Evolutionary conservation across 2,329 filamentous ascomycete species (phyloP), one percentile per base, ranked within the genome.

Genomic region (Balansia obtecta): DNA sequence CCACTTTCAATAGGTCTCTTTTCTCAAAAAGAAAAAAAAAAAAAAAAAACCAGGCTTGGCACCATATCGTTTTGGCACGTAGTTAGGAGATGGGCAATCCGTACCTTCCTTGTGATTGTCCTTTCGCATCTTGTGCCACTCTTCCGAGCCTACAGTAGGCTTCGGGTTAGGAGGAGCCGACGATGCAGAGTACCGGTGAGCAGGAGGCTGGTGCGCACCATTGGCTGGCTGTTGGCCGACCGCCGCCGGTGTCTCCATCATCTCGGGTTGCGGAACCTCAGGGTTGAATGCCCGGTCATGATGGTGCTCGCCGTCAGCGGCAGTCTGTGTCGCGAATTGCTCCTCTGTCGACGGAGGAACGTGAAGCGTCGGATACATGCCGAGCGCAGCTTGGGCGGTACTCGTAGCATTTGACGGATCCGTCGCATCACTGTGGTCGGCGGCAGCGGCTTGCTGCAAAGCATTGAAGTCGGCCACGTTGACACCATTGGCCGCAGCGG

Each of bases 21-120:
- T n/a, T n/a, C n/a, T n/a, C n/a, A n/a, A n/a, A n/a, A n/a, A n/a
- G n/a, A n/a, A n/a, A n/a, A n/a, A n/a, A n/a, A n/a, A n/a, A n/a
- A n/a, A n/a, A n/a, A 2, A 12, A n/a, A 37, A 12, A 12, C 7
- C 7, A 1, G 11, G 34, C 8, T 10, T 37, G 34, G 15, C 34
- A 37, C 11, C 15, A 15, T 15, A 37, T 12, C 34, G n/a, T 34
- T 27, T 27, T 27, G 7, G 27, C 27, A 27, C 27, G 27, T 27
- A 27, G 5, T 27, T 22, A 4, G 20, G 18, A 7, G 8, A 34
- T 30, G 12, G 12, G n/a, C 9, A 16, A 12, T 18, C 10, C 78
- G 62, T 70, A 93, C 91, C 93, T 76, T 97, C 91, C 79, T 98
- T 98, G 71, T 98, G 93, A 57, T 97, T 98, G 62, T 97, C 91